Evolutionary conservation across 2,329 filamentous ascomycete genomes (phyloP).

Genomic region (Colletotrichum tabaci): DNA sequence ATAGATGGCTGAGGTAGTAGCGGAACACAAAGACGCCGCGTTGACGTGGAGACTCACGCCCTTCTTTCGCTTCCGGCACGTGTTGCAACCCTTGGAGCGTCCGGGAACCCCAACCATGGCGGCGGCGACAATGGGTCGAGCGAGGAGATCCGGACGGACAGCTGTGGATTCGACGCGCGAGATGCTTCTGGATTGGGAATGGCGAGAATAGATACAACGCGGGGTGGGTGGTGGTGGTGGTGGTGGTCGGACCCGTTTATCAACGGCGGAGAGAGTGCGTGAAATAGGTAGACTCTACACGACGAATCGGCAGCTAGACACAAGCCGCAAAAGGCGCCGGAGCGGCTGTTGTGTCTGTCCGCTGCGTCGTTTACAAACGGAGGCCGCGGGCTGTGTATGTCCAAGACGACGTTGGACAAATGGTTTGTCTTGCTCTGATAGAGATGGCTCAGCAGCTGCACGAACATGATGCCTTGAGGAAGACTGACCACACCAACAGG

Average conservation of each 20-base stretch:
- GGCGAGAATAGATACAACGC: background rate
- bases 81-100: constrained; percentile 44
- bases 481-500: background rate
- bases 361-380: background rate
- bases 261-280: background rate
- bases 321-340: background rate
- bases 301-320: background rate
- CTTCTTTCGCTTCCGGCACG: constrained; percentile 44
- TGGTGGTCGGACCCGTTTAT: constrained; percentile 2
- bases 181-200: constrained; percentile 32
- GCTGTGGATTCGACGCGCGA: constrained; percentile 9
- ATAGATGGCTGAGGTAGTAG: background rate
- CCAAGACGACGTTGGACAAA: background rate
- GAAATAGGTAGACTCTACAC: background rate
- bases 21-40: background rate
- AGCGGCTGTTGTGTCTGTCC: background rate
- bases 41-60: constrained; percentile 37
- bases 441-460: background rate
- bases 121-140: background rate
- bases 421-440: background rate
- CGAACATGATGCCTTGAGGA: background rate
- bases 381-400: background rate
- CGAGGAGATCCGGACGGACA: background rate
- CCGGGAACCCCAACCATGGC: constrained; percentile 44
- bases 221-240: too few species aligned